Conservation (phyloP, 1,284 basidiomycete species). For the Ustilago tritici region DNA sequence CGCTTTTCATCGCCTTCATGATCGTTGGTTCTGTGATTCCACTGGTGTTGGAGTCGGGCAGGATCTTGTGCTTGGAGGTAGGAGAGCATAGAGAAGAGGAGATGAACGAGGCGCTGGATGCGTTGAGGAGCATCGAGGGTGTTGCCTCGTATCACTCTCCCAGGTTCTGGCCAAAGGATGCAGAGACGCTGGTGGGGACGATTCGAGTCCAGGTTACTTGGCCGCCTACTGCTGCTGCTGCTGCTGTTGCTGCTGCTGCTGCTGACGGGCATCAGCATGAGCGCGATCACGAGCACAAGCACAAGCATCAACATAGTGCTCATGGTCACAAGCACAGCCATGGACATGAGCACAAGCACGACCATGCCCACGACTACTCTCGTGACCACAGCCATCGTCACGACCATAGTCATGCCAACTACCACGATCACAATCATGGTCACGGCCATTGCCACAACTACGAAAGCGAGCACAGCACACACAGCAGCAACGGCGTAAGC, state of each 20-base stretch:
- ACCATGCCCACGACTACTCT: slow-evolving; percentile 72
- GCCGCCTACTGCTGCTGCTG: slow-evolving; percentile 72
- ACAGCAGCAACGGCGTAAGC: background rate
- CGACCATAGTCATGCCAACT: slow-evolving; percentile 6
- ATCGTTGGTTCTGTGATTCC: slow-evolving; percentile 96
- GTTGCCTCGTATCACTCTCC: slow-evolving; percentile 83
- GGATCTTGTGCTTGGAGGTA: slow-evolving; percentile 87
- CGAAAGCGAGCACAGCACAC: slow-evolving; percentile 41
- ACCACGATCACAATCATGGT: slow-evolving; percentile 67
- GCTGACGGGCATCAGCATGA: slow-evolving; percentile 16
- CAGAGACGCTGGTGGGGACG: slow-evolving; percentile 84
- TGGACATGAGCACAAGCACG: slow-evolving; percentile 71
- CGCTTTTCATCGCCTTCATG: slow-evolving; percentile 92
- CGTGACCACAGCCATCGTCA: slow-evolving; percentile 70
- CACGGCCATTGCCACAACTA: slow-evolving; percentile 70
- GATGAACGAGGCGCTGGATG: slow-evolving; percentile 80
- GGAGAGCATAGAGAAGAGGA: slow-evolving; percentile 76
- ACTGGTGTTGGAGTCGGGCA: slow-evolving; percentile 91
- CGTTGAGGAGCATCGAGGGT: slow-evolving; percentile 79
- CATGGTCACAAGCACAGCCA: slow-evolving; percentile 14
- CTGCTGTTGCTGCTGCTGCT: slow-evolving; percentile 72
- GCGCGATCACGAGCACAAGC: slow-evolving; percentile 6
- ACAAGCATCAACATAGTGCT: background rate
- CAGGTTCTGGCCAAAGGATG: slow-evolving; percentile 96
- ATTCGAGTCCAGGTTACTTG: slow-evolving; percentile 73